These are phyloP conservation scores for Neurospora sp. DNA, from an alignment of 495 filamentous ascomycete genomes.

Conservation along the genomic window DNA sequence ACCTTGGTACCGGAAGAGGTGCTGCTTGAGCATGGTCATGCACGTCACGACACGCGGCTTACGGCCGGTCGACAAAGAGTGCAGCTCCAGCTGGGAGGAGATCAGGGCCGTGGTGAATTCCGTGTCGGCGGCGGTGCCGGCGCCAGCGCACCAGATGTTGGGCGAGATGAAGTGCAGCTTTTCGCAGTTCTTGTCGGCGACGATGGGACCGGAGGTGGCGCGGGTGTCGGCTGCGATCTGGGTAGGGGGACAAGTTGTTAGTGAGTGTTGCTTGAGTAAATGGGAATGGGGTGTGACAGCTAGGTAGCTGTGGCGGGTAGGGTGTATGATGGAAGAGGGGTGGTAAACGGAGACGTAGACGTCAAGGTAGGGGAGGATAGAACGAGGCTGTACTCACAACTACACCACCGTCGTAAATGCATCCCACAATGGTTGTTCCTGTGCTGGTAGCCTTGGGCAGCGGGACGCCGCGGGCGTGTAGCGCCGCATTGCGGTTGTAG, in stretches of 20 bases:
- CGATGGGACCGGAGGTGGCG: slow-evolving; percentile 95
- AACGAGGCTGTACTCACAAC: slow-evolving; percentile 49
- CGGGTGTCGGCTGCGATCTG: slow-evolving; percentile 95
- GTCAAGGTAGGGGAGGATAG: background rate
- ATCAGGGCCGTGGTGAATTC: slow-evolving; percentile 99
- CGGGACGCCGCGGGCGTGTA: slow-evolving; percentile 87
- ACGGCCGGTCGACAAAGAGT: slow-evolving; percentile 88
- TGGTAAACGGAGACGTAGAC: background rate
- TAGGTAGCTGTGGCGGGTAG: background rate
- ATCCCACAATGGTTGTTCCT: slow-evolving; percentile 98
- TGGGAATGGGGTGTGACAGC: background rate
- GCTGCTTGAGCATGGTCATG: slow-evolving; percentile 99
- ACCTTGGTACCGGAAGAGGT: slow-evolving; percentile 96
- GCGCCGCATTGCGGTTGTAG: slow-evolving; percentile 93
- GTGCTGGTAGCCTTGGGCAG: slow-evolving; percentile 97
- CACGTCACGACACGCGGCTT: slow-evolving; percentile 95
- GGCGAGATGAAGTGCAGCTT: slow-evolving; percentile 98
- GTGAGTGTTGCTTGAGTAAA: background rate
- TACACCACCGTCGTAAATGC: slow-evolving; percentile 92
- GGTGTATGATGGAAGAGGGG: background rate
- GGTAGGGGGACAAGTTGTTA: background rate
- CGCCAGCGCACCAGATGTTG: slow-evolving; percentile 99
- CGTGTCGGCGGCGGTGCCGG: slow-evolving; percentile 95
- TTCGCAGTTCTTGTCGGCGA: slow-evolving; percentile 99
- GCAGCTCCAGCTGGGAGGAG: slow-evolving; percentile 95